A percentile compares a stretch with the other conserved stretches of the same genome.
phyloP scores from a whole-genome alignment of 1,284 basidiomycete genomes.

The Apiotrichum gracile region DNA sequence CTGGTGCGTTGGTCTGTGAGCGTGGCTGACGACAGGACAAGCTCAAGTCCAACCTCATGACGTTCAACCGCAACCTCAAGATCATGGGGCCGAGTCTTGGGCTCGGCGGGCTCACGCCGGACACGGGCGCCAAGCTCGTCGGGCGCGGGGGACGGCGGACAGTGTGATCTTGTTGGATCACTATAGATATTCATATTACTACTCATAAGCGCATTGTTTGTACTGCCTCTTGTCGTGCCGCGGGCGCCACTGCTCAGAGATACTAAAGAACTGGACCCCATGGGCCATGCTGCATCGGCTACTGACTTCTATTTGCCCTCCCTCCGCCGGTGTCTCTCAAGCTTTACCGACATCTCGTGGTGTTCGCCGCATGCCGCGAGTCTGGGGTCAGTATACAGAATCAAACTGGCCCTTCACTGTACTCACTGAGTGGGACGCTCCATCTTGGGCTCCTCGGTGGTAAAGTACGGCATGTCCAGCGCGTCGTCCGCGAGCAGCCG shows the following conservation, averaged over 20 bases:
- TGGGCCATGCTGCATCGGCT: too few relatives aligned
- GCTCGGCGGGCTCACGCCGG: slow-evolving; percentile 24
- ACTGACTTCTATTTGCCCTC: slow-evolving; percentile 5
- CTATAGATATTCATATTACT: neutral
- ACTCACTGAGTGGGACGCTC: slow-evolving; percentile 73
- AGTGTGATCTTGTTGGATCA: neutral
- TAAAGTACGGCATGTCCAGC: slow-evolving; percentile 76
- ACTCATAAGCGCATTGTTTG: too few relatives aligned
- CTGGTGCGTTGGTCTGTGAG: slow-evolving; percentile 24
- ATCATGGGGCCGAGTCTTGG: slow-evolving; percentile 32
- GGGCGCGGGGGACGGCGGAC: slow-evolving; percentile 18
- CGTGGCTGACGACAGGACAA: slow-evolving; percentile 12
- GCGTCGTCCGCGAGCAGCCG: slow-evolving; percentile 77
- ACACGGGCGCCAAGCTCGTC: slow-evolving; percentile 29
- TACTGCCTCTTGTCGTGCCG: too few relatives aligned
- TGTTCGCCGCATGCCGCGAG: slow-evolving; percentile 39
- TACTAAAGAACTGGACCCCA: too few relatives aligned
- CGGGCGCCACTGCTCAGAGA: too few relatives aligned
- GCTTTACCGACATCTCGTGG: slow-evolving; percentile 47
- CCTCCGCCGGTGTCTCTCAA: slow-evolving; percentile 6
- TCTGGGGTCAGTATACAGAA: slow-evolving; percentile 10
- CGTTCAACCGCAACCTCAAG: slow-evolving; percentile 35
- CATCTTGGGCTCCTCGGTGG: slow-evolving; percentile 64
- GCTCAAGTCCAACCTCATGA: slow-evolving; percentile 2
- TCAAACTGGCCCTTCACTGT: too few relatives aligned